Conservation (phyloP, 768 basidiomycete genomes). For the Russula vinacea region DNA sequence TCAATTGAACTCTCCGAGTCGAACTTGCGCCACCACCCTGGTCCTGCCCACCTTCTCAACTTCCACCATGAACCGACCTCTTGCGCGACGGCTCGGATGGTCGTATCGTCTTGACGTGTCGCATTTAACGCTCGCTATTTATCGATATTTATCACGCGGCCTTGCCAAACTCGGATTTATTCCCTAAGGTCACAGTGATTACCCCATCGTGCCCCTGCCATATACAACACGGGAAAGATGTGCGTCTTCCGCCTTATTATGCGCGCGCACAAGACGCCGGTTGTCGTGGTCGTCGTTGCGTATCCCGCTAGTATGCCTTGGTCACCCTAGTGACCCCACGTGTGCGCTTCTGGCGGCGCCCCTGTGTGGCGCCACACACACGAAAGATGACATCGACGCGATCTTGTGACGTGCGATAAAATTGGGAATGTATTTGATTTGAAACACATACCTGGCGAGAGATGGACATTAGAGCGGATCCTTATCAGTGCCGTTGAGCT, state of each 20-base stretch:
- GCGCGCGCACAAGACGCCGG: constrained; percentile 68
- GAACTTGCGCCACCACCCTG: constrained; percentile 51
- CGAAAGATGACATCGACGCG: constrained; percentile 92
- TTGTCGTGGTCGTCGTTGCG: constrained; percentile 85
- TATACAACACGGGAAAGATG: constrained; percentile 96
- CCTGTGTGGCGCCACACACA: constrained; percentile 91
- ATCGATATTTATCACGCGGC: constrained; percentile 86
- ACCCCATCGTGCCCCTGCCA: constrained; percentile 85
- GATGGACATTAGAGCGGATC: constrained; percentile 80
- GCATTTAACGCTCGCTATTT: constrained; percentile 94
- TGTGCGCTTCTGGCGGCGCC: too few relatives aligned
- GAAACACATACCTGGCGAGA: constrained; percentile 69
- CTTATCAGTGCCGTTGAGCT: constrained; percentile 70
- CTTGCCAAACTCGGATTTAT: constrained; percentile 94
- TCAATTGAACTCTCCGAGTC: too few relatives aligned
- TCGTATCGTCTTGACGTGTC: constrained; percentile 72
- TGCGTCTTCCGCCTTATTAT: constrained; percentile 86
- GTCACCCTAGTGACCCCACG: constrained; percentile 83
- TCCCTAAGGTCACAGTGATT: constrained; percentile 86
- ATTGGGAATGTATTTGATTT: constrained; percentile 86
- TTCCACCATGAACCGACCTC: constrained; percentile 79
- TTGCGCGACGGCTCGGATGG: constrained; percentile 87
- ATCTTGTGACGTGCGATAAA: constrained; percentile 86
- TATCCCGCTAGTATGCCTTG: constrained; percentile 89
- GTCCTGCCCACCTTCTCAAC: constrained; percentile 61